A percentile compares a stretch with the other conserved stretches of the same genome.
phyloP scores from a whole-genome alignment of 1,139 yeast species.

The Scheffersomyces segobiensis region DNA sequence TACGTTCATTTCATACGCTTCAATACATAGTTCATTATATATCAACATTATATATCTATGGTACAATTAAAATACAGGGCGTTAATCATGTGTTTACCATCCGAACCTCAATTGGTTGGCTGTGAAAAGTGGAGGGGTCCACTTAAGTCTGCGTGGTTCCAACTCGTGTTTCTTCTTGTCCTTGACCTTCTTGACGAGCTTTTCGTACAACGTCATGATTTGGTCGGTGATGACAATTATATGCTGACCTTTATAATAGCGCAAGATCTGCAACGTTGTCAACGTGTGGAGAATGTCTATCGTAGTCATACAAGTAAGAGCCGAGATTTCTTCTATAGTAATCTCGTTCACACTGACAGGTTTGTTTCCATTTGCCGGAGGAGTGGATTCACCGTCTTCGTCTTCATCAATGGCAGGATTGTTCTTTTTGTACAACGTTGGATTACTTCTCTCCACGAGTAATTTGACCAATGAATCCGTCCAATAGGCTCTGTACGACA shows the following conservation, averaged over 20 bases:
- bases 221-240: conserved; percentile 89
- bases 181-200: conserved; percentile 53
- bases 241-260: conserved; percentile 95
- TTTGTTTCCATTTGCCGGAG: conserved; percentile 22
- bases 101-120: conserved; percentile 96
- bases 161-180: conserved; percentile 76
- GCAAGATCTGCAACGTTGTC: conserved; percentile 83
- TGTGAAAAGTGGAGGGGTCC: conserved; percentile 97
- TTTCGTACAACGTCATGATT: conserved; percentile 73
- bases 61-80: not conserved
- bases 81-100: conserved; percentile 50
- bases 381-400: conserved; percentile 26
- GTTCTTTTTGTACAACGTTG: conserved; percentile 39
- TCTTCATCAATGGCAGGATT: conserved; percentile 31
- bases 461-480: conserved; percentile 81
- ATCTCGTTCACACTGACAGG: conserved; percentile 54
- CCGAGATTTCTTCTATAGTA: conserved; percentile 89
- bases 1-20: not conserved
- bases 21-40: not conserved
- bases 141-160: conserved; percentile 67
- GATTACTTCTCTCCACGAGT: conserved; percentile 61
- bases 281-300: conserved; percentile 92
- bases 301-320: conserved; percentile 90
- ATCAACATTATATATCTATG: not conserved
- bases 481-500: conserved; percentile 96